Evolutionary conservation across 2,329 filamentous ascomycete genomes (phyloP).

Genomic region (Fusarium austroafricanum): DNA sequence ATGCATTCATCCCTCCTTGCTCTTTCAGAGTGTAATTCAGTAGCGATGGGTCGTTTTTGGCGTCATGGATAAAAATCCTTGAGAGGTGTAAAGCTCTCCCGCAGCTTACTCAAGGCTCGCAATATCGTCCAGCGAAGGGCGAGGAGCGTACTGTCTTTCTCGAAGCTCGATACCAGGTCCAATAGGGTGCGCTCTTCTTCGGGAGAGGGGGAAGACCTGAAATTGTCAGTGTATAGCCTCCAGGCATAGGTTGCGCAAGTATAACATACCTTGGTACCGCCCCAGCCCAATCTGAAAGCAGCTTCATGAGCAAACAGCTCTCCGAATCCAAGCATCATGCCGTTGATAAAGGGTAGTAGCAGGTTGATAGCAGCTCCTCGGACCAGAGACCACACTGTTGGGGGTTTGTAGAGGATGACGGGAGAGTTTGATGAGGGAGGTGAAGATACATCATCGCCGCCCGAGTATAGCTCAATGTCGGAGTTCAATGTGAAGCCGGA

Average conservation of each 20-base stretch:
- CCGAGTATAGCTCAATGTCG: constrained; percentile 85
- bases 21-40: constrained; percentile 14
- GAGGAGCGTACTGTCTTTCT: constrained; percentile 68
- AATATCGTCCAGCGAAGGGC: constrained; percentile 71
- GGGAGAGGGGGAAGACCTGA: constrained; percentile 68
- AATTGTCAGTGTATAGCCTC: constrained; percentile 19
- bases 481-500: constrained; percentile 82
- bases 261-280: constrained; percentile 81
- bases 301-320: constrained; percentile 97
- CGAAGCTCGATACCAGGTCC: constrained; percentile 87
- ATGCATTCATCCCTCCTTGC: constrained; percentile 29
- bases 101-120: constrained; percentile 72
- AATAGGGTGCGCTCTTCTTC: constrained; percentile 73
- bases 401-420: constrained; percentile 87
- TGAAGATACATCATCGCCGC: constrained; percentile 70
- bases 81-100: not conserved
- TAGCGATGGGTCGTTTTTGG: not conserved
- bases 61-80: not conserved
- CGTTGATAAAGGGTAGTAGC: constrained; percentile 95
- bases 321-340: constrained; percentile 97
- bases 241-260: not conserved
- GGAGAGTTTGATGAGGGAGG: constrained; percentile 73
- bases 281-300: constrained; percentile 93
- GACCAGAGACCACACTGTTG: constrained; percentile 85
- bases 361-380: constrained; percentile 95